Conservation (phyloP, 2,329 filamentous ascomycete species). For the Elsinoe necatrix region DNA sequence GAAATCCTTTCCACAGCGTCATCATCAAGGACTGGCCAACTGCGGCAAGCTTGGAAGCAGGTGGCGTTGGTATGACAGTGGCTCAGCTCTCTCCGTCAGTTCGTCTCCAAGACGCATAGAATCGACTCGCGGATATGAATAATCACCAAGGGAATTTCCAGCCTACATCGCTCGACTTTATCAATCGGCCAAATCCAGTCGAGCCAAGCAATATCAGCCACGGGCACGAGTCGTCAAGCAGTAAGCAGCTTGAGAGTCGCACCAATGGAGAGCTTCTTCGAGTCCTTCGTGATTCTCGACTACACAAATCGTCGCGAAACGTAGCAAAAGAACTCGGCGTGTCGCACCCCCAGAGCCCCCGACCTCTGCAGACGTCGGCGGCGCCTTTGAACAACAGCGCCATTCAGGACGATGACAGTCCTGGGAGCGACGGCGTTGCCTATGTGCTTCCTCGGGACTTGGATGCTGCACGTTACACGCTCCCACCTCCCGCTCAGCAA, state of each 20-base stretch:
- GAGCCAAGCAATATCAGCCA: constrained; percentile 28
- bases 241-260: constrained; percentile 23
- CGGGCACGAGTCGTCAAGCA: constrained; percentile 25
- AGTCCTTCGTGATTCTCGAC: constrained; percentile 20
- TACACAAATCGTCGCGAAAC: constrained; percentile 12
- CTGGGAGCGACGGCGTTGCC: constrained; percentile 19
- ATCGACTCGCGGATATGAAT: not conserved
- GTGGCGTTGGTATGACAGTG: constrained; percentile 2
- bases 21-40: not conserved
- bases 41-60: not conserved
- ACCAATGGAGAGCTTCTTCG: constrained; percentile 25
- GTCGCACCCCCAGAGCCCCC: not conserved
- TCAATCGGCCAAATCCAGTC: constrained; percentile 31
- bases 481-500: constrained; percentile 31
- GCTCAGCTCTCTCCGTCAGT: not conserved
- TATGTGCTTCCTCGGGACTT: constrained; percentile 22
- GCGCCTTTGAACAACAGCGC: constrained; percentile 31
- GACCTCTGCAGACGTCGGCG: constrained; percentile 22
- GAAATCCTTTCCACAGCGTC: not conserved
- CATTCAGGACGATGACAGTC: constrained; percentile 26
- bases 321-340: constrained; percentile 6
- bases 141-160: constrained; percentile 2
- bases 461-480: constrained; percentile 22
- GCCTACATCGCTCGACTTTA: constrained; percentile 20
- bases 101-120: not conserved